Conservation (phyloP, 2,329 filamentous ascomycete species). For the Aspergillus uvarum region DNA sequence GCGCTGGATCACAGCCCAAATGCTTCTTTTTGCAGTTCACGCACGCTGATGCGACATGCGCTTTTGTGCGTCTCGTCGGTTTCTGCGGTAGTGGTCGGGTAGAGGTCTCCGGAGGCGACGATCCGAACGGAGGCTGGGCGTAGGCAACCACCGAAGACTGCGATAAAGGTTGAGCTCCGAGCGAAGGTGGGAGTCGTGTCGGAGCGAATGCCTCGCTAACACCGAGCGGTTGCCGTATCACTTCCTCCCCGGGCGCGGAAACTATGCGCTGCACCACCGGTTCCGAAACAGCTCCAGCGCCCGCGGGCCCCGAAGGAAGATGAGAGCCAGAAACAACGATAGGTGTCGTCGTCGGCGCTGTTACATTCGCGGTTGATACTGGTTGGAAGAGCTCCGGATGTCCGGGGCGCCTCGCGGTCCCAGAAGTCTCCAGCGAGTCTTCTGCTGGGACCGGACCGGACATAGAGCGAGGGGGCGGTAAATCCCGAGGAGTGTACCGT, state of each 20-base stretch:
- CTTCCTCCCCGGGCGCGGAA: constrained; percentile 16
- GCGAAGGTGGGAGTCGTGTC: constrained; percentile 20
- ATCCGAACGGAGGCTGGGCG: constrained; percentile 25
- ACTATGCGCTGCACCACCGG: constrained; percentile 18
- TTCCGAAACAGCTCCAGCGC: constrained; percentile 14
- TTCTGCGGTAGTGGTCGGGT: constrained; percentile 35
- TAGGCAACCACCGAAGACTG: constrained; percentile 26
- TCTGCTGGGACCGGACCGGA: constrained; percentile 42
- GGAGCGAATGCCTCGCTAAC: constrained; percentile 22
- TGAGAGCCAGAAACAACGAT: constrained; percentile 11
- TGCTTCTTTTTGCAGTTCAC: constrained; percentile 52
- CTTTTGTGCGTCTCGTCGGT: constrained; percentile 46
- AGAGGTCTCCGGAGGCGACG: constrained; percentile 21
- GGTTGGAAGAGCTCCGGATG: constrained; percentile 31
- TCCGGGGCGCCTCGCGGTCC: constrained; percentile 32
- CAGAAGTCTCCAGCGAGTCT: constrained; percentile 39
- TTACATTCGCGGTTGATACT: constrained; percentile 20
- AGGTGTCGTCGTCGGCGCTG: constrained; percentile 10
- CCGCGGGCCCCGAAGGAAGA: constrained; percentile 19
- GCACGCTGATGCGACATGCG: constrained; percentile 50
- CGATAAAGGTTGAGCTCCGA: constrained; percentile 20
- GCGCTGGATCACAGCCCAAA: constrained; percentile 46
- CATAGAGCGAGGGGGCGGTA: constrained; percentile 45
- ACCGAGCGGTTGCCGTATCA: constrained; percentile 17
- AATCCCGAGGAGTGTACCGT: constrained; percentile 40